phyloP scores from a whole-genome alignment of 768 basidiomycete genomes.

The Thelephora aurantiotincta region DNA sequence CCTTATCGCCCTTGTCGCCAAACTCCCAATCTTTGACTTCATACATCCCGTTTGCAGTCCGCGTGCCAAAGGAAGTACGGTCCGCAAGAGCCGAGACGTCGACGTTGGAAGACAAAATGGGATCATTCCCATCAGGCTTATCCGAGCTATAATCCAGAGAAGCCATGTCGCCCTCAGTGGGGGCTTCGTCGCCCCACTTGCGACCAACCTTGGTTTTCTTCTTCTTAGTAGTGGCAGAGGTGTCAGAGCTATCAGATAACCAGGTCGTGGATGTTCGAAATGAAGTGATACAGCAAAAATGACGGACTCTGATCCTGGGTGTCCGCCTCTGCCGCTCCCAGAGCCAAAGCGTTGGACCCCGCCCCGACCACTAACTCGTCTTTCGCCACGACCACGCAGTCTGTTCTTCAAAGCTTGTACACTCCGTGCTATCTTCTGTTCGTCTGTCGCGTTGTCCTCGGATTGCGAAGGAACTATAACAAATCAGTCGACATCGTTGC shows the following conservation, averaged over 20 bases:
- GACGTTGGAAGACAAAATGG: constrained; percentile 12
- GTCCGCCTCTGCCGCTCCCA: constrained; percentile 46
- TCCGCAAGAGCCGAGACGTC: constrained; percentile 56
- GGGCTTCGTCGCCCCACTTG: constrained; percentile 82
- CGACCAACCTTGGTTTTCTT: constrained; percentile 57
- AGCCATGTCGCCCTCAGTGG: constrained; percentile 82
- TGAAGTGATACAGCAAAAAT: neutral
- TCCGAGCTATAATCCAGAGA: constrained; percentile 78
- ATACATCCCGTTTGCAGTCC: constrained; percentile 59
- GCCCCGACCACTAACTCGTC: constrained; percentile 31
- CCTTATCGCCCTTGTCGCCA: constrained; percentile 23
- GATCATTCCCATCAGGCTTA: constrained; percentile 21
- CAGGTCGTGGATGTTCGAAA: neutral
- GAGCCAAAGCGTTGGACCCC: constrained; percentile 31
- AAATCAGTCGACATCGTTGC: constrained; percentile 1
- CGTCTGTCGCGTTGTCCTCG: constrained; percentile 46
- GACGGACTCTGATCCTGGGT: constrained; percentile 58
- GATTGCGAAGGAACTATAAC: constrained; percentile 32
- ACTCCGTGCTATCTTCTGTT: constrained; percentile 85
- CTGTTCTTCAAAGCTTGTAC: constrained; percentile 82
- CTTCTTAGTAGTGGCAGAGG: constrained; percentile 30
- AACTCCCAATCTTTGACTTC: constrained; percentile 84
- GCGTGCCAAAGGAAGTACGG: constrained; percentile 58
- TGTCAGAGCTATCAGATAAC: constrained; percentile 36
- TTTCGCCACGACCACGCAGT: constrained; percentile 59